Percentiles rank a stretch among this genome's conserved stretches.
phyloP scores from a whole-genome alignment of 441 rosid species.

The Pelargonium citronellum region DNA sequence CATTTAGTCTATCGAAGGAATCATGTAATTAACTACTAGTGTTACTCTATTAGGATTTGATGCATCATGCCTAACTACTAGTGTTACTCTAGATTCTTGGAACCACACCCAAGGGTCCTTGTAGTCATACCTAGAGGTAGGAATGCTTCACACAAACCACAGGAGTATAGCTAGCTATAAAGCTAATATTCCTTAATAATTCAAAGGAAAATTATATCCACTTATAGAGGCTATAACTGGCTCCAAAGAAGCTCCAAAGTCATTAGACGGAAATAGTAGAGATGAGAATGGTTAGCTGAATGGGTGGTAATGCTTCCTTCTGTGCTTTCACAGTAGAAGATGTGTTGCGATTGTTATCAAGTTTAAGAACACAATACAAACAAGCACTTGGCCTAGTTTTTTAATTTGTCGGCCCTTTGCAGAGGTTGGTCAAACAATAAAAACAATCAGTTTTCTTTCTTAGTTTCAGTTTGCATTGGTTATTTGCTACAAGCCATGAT shows the following conservation, averaged over 20 bases:
- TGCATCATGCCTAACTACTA: background rate
- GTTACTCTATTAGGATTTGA: background rate
- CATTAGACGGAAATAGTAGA: too few species aligned
- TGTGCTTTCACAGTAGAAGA: too few species aligned
- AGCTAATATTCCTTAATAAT: too few species aligned
- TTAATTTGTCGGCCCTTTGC: background rate
- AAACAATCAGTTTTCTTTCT: background rate
- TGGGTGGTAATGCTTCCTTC: too few species aligned
- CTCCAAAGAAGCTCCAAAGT: too few species aligned
- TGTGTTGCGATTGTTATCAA: too few species aligned
- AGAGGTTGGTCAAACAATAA: background rate
- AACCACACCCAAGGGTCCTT: background rate
- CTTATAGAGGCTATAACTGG: background rate
- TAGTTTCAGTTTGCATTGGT: background rate
- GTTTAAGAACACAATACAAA: too few species aligned
- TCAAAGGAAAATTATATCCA: too few species aligned
- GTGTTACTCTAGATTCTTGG: background rate
- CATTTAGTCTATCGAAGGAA: background rate
- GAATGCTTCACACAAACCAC: background rate
- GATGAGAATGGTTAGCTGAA: too few species aligned
- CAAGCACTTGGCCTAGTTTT: too few species aligned
- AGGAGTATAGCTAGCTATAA: background rate
- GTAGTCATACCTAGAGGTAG: background rate
- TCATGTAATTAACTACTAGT: background rate
- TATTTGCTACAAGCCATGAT: background rate